Conservation (phyloP, 1,284 basidiomycete species). For the Ceratobasidium sp. region DNA sequence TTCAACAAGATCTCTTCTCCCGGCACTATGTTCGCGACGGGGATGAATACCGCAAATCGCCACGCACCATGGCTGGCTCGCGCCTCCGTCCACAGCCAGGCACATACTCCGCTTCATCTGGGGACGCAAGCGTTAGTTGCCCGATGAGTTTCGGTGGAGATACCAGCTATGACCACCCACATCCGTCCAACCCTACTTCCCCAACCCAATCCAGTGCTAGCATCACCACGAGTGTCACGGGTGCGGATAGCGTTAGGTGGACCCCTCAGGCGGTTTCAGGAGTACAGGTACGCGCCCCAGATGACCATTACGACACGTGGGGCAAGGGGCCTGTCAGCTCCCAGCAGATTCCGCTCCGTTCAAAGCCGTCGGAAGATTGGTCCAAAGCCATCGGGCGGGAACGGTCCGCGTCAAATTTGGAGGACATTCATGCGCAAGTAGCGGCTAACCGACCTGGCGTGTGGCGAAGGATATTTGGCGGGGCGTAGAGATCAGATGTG, state of each 20-base stretch:
- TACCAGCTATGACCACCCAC: neutral
- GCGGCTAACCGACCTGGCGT: neutral
- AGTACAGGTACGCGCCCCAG: neutral
- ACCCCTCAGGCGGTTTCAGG: slow-evolving; percentile 17
- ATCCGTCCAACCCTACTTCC: neutral
- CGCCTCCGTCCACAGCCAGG: neutral
- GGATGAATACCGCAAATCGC: slow-evolving; percentile 16
- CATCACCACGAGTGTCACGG: slow-evolving; percentile 1
- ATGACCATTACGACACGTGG: slow-evolving; percentile 9
- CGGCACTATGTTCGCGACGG: slow-evolving; percentile 35
- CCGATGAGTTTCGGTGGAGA: neutral
- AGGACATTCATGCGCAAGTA: neutral
- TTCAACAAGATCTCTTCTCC: slow-evolving; percentile 33
- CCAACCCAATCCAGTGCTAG: slow-evolving; percentile 12
- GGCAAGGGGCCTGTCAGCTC: neutral
- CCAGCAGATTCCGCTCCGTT: neutral
- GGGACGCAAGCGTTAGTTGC: neutral
- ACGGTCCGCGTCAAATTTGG: slow-evolving; percentile 12
- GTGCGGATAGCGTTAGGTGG: slow-evolving; percentile 32
- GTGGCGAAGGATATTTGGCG: slow-evolving; percentile 32
- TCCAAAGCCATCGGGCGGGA: neutral
- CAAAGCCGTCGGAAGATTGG: neutral
- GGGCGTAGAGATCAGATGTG: neutral
- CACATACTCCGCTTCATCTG: neutral
- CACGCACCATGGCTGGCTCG: slow-evolving; percentile 17